Evolutionary conservation across 495 filamentous ascomycete genomes (phyloP).

Genomic region (Neurospora discreta): DNA sequence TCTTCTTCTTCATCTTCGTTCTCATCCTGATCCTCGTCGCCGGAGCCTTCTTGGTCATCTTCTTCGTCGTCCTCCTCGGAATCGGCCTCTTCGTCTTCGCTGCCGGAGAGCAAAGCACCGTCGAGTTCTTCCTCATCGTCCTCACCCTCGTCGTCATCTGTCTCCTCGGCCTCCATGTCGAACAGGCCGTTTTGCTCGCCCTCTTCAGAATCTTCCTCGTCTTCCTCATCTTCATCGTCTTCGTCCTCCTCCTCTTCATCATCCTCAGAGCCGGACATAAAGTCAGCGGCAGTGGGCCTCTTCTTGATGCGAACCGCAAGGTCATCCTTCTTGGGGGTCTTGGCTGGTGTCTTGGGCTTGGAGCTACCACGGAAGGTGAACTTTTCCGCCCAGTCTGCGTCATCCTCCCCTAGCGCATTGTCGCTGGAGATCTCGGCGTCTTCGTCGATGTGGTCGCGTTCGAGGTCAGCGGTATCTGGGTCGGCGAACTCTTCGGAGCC

Average conservation of each 20-base stretch:
- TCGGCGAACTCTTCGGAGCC: constrained; percentile 35
- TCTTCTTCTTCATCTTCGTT: constrained; percentile 15
- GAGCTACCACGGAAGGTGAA: constrained; percentile 46
- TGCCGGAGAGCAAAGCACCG: constrained; percentile 12
- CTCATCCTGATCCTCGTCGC: constrained; percentile 22
- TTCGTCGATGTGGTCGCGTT: constrained; percentile 34
- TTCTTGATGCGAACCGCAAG: constrained; percentile 12
- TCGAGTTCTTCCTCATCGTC: constrained; percentile 18
- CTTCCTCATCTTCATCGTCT: constrained; percentile 12
- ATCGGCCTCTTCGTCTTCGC: constrained; percentile 17
- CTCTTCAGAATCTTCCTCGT: constrained; percentile 19
- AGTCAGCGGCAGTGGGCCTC: constrained; percentile 38
- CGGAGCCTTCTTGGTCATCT: constrained; percentile 22
- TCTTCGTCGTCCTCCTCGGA: constrained; percentile 31
- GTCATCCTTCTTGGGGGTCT: constrained; percentile 9
- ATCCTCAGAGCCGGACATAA: constrained; percentile 36
- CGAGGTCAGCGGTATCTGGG: constrained; percentile 35
- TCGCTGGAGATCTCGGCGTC: constrained; percentile 54
- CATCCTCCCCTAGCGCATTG: constrained; percentile 47
- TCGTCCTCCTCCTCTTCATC: constrained; percentile 11
- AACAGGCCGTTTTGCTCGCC: constrained; percentile 14
- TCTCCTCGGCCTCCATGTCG: constrained; percentile 14
- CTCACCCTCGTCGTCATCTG: constrained; percentile 10
- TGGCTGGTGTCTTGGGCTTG: constrained; percentile 24
- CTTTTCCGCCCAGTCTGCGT: constrained; percentile 35